These are phyloP conservation scores for Penicillium odoratum DNA, from an alignment of 495 filamentous ascomycete species.

Conservation along the genomic window DNA sequence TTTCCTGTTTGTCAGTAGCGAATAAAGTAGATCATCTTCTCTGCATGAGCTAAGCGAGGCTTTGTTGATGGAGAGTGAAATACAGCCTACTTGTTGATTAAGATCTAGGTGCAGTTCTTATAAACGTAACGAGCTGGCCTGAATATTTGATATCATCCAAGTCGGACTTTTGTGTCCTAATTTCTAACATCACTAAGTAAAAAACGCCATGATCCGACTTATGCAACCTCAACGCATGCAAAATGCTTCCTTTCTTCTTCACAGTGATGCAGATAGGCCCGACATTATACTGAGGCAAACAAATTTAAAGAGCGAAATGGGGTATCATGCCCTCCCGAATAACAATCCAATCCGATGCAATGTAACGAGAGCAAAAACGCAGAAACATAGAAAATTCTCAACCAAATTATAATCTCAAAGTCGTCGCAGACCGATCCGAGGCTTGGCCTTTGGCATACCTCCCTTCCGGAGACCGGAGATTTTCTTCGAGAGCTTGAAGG, in stretches of 20 bases:
- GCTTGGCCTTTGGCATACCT: slow-evolving; percentile 29
- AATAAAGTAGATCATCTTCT: no score
- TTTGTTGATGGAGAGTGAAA: no score
- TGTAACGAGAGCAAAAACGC: not conserved
- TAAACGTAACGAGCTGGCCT: no score
- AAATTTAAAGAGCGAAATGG: slow-evolving; percentile 1
- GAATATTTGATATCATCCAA: not conserved
- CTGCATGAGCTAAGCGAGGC: no score
- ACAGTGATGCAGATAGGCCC: not conserved
- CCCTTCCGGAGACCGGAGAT: slow-evolving; percentile 28
- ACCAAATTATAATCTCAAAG: slow-evolving; percentile 11
- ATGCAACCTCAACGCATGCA: not conserved
- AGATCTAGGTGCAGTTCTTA: no score
- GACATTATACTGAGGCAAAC: not conserved
- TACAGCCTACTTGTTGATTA: no score
- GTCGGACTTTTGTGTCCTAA: not conserved
- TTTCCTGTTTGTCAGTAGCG: no score
- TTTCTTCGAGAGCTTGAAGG: slow-evolving; percentile 26
- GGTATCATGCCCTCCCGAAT: not conserved
- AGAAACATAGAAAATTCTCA: not conserved
- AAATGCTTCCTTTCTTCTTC: not conserved
- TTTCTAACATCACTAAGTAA: not conserved
- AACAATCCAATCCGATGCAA: not conserved
- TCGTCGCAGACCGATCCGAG: slow-evolving; percentile 42
- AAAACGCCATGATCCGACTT: not conserved